Conservation (phyloP, 2,329 filamentous ascomycete species). For the Penicillium sp. region DNA sequence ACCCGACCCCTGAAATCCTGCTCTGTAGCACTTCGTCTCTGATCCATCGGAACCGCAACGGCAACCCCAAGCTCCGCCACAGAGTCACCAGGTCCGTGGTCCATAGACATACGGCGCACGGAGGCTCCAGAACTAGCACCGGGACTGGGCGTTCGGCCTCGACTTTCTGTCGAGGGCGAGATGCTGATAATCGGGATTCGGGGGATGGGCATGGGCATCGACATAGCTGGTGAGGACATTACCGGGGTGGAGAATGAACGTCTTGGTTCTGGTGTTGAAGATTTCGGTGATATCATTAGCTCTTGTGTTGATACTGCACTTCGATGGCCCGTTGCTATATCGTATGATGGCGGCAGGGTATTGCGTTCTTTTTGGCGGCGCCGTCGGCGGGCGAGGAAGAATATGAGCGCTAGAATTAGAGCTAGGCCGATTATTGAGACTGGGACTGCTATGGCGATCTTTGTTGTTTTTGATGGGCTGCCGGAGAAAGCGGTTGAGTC, state of each 20-base stretch:
- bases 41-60: constrained; percentile 11
- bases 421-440: constrained; percentile 29
- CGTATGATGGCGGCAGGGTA: constrained; percentile 3
- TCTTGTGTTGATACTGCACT: constrained; percentile 13
- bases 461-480: constrained; percentile 20
- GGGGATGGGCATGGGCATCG: not conserved
- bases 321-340: constrained; percentile 7
- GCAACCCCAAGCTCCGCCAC: constrained; percentile 11
- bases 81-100: not conserved
- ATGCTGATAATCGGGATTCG: constrained; percentile 9
- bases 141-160: not conserved
- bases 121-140: not conserved
- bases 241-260: not conserved
- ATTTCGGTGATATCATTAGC: constrained; percentile 8
- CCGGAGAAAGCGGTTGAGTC: constrained; percentile 6
- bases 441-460: constrained; percentile 36
- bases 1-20: constrained; percentile 7
- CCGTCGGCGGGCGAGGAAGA: constrained; percentile 28
- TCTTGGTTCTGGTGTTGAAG: not conserved
- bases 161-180: not conserved
- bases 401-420: constrained; percentile 23
- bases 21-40: constrained; percentile 10
- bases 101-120: not conserved
- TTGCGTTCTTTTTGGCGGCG: constrained; percentile 10
- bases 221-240: not conserved